Evolutionary conservation across 2,329 filamentous ascomycete genomes (phyloP).

Genomic region (Talaromyces piceae): DNA sequence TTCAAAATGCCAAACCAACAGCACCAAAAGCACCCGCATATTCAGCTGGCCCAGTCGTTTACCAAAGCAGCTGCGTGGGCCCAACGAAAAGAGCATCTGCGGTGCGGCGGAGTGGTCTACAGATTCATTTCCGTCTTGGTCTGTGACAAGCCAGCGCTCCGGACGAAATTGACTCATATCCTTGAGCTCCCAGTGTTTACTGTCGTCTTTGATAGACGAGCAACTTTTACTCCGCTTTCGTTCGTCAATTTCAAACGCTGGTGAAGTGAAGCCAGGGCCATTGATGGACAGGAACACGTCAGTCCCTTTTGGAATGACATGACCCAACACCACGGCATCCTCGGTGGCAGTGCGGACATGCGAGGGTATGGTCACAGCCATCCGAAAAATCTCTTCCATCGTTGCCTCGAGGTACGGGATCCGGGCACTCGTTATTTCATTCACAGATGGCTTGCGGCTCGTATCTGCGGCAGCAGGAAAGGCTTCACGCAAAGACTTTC

Average conservation of each 20-base stretch:
- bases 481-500: conserved; percentile 20
- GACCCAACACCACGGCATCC: conserved; percentile 37
- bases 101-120: not conserved
- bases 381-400: conserved; percentile 36
- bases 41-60: conserved; percentile 2
- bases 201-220: not conserved
- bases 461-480: conserved; percentile 18
- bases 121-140: not conserved
- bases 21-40: not conserved
- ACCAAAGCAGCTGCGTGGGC: conserved; percentile 2
- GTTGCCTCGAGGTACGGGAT: conserved; percentile 38
- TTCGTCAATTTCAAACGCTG: conserved; percentile 16
- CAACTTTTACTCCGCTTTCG: not conserved
- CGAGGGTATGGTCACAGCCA: conserved; percentile 18
- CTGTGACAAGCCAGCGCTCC: not conserved
- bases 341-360: conserved; percentile 23
- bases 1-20: conserved; percentile 5
- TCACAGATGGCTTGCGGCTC: conserved; percentile 19
- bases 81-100: not conserved
- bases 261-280: conserved; percentile 23
- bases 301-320: conserved; percentile 34
- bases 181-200: not conserved
- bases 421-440: conserved; percentile 23
- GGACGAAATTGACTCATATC: not conserved
- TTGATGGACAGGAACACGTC: conserved; percentile 20